Conservation (phyloP, 805 yeast species). For the Hanseniaspora clermontiae region DNA sequence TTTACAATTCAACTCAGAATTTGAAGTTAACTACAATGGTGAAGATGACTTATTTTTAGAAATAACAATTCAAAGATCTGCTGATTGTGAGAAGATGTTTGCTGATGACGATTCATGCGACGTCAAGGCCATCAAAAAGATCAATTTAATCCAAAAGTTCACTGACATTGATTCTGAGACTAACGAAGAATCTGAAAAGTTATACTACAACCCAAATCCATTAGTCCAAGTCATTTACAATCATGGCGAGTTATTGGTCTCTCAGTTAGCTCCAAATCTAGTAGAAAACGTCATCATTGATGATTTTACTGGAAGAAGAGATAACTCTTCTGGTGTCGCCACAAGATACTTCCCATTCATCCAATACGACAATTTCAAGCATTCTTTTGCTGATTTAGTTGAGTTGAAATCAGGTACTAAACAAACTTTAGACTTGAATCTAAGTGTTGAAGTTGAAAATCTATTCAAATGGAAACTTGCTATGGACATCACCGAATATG, state of each 20-base stretch:
- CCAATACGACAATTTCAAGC: slow-evolving; percentile 32
- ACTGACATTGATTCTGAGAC: slow-evolving; percentile 15
- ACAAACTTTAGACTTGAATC: slow-evolving; percentile 14
- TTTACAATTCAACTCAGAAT: slow-evolving; percentile 19
- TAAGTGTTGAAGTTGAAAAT: slow-evolving; percentile 1
- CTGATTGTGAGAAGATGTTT: slow-evolving; percentile 16
- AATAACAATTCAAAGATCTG: slow-evolving; percentile 19
- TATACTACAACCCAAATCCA: slow-evolving; percentile 9
- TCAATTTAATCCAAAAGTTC: slow-evolving; percentile 23
- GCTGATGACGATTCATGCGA: slow-evolving; percentile 13
- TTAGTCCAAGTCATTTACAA: slow-evolving; percentile 10
- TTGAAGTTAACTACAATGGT: slow-evolving; percentile 22
- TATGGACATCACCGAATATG: background rate
- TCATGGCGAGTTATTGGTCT: slow-evolving; percentile 2
- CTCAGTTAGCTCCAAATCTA: slow-evolving; percentile 1
- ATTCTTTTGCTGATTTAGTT: slow-evolving; percentile 27
- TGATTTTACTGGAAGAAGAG: slow-evolving; percentile 21
- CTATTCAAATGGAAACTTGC: slow-evolving; percentile 5
- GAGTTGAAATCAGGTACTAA: slow-evolving; percentile 21
- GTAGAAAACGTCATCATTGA: slow-evolving; percentile 8
- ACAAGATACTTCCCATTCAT: slow-evolving; percentile 30
- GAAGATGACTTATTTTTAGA: slow-evolving; percentile 24
- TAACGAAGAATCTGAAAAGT: slow-evolving; percentile 3
- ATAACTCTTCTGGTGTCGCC: slow-evolving; percentile 23
- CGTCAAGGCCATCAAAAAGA: slow-evolving; percentile 17